Base-by-base conservation (phyloP, 139 green algal species). In the Tetraselmis chui region DNA sequence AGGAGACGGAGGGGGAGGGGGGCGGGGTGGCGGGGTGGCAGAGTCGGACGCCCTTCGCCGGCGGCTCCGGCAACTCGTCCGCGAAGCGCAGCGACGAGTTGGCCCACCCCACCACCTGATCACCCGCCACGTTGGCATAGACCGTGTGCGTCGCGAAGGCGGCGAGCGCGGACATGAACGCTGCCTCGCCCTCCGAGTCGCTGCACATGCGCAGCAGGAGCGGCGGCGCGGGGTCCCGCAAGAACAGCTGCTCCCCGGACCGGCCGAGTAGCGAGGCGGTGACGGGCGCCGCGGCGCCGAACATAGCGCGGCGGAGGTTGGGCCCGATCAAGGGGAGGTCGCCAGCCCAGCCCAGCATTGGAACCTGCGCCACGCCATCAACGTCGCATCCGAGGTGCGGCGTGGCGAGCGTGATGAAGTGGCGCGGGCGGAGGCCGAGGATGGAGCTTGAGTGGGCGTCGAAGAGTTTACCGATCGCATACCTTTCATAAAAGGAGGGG, bases 371-470 rank as follows among this genome's bases (percentile, higher is more conserved):
- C 45, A 67, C 45, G 45, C 45, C 45, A 5, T 67, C 45, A 1
- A 76, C 84, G 29, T 92, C 90, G 82, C 92, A 96, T 2, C 94
- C 94, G 67, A 93, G 76, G 84, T 97, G 94, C 0, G 94, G 94
- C 0, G 94, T 95, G 22, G 94, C 94, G 32, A 98, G 78, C 0
- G 86, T 90, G 23, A 97, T 79, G 83, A 94, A 97, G 86, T 97
- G 94, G 18, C 25, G 75, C 11, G 94, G 92, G 22, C 76, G 26
- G 75, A 98, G 83, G 0, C 91, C 91, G 29, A 80, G 85, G 0
- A 97, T 85, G 1, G 75, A 82, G 18, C 81, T 59, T 0, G 76
- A 88, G 1, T 32, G 18, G 0, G 86, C 81, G 79, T 93, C 82
- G 80, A 88, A 97, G 28, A 95, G 83, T 29, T 84, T 76, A 29